Percentiles rank a stretch among this genome's conserved stretches.
Conservation (phyloP, 2,329 filamentous ascomycete genomes). For the Penicillium nordicum region DNA sequence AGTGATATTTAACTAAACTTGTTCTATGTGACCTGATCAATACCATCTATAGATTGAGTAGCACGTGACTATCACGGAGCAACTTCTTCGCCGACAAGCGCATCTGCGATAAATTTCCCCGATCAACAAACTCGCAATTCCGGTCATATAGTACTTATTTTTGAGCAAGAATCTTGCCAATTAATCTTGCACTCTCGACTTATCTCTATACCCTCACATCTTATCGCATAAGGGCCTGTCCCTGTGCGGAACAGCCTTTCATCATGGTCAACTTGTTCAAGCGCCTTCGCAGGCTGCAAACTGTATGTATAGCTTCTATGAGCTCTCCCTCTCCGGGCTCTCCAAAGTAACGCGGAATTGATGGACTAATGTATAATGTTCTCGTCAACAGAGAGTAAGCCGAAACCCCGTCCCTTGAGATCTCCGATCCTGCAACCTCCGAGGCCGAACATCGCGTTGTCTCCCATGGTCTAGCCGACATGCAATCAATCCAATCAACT, state of each 20-base stretch:
- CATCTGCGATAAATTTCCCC: slow-evolving; percentile 25
- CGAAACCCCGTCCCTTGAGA: slow-evolving; percentile 3
- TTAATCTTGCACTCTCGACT: not conserved
- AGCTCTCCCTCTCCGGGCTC: not conserved
- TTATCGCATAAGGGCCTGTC: slow-evolving; percentile 14
- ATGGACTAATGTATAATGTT: slow-evolving; percentile 17
- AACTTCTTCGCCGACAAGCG: slow-evolving; percentile 23
- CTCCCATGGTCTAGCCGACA: not conserved
- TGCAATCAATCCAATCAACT: not conserved
- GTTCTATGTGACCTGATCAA: not conserved
- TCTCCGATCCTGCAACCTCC: slow-evolving; percentile 1
- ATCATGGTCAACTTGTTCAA: slow-evolving; percentile 51
- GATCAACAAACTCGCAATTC: slow-evolving; percentile 15
- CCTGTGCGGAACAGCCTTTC: slow-evolving; percentile 22
- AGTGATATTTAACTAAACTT: not conserved
- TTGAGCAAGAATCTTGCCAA: not conserved
- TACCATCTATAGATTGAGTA: not conserved
- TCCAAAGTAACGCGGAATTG: not conserved
- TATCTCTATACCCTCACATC: not conserved
- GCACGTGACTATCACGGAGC: slow-evolving; percentile 28
- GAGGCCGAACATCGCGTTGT: not conserved
- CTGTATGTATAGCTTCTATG: slow-evolving; percentile 52
- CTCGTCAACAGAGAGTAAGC: slow-evolving; percentile 30
- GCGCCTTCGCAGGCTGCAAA: slow-evolving; percentile 70
- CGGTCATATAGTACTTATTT: slow-evolving; percentile 2